Evolutionary conservation across 139 green algal species (phyloP), one percentile per base, ranked within the genome.

Genomic region (Chlamydomonas schloesseri): DNA sequence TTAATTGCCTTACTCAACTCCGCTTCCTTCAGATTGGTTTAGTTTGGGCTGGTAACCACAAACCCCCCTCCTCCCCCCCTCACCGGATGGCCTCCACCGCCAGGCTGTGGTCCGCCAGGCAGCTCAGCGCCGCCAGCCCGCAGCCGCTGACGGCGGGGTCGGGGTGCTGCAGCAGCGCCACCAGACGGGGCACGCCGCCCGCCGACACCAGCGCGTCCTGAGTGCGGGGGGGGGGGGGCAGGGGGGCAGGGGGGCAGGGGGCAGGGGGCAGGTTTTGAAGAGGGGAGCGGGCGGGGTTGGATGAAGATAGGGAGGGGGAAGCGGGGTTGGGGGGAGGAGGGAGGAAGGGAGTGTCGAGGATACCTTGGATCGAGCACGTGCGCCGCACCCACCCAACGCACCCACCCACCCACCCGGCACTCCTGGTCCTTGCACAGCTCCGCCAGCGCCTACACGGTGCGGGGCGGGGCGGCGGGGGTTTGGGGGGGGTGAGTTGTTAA

Each of bases 81-180:
- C 72, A 91, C 88, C 88, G 75, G 55, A 91, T 89, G 46, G 84
- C 78, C 46, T 82, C 57, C 77, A 86, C 71, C 46, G 78, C 83
- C 42, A 82, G 58, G 20, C 69, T 17, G 65, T 89, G 50, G 47
- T 72, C 64, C 17, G 78, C 42, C 65, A 91, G 64, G 29, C n/a
- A 6, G 13, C 46, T 73, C 71, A 91, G 83, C 72, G 87, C 79
- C 53, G 55, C 42, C 29, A 80, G 71, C 37, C 34, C 78, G 55
- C 50, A 31, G 0, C 36, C 67, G 10, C 50, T 65, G 13, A 89
- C 83, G 0, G 82, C 77, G 3, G 71, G 64, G 71, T 82, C 65
- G n/a, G 83, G 72, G 57, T 88, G 73, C 36, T 24, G 21, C 53
- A 91, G 58, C 64, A 87, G 76, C 57, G 62, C 33, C 62, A 89